Percentiles rank a stretch among this genome's conserved stretches.
Evolutionary conservation across 2,329 filamentous ascomycete species (phyloP).

Genomic region (Trichocomaceae sp.): DNA sequence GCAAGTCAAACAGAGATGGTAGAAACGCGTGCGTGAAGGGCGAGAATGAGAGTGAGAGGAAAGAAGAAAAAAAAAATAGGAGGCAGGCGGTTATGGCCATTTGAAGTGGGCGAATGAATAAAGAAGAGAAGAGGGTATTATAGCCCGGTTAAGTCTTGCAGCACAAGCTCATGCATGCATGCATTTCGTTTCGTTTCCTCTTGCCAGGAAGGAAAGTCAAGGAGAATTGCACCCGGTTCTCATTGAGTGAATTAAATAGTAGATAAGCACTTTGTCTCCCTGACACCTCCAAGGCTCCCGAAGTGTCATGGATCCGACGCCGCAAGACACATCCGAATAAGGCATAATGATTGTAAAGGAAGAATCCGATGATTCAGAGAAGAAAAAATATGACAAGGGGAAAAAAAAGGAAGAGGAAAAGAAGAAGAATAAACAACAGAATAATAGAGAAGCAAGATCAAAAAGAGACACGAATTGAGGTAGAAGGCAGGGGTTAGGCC

Average conservation of each 20-base stretch:
- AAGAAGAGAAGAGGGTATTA: not conserved
- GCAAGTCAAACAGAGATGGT: not conserved
- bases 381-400: not conserved
- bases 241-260: not conserved
- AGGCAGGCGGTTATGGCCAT: not conserved
- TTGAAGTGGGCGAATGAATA: not conserved
- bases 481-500: constrained; percentile 27
- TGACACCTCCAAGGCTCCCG: not conserved
- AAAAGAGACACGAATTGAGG: constrained; percentile 12
- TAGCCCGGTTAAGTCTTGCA: not conserved
- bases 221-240: not conserved
- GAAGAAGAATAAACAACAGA: not conserved
- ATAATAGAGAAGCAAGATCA: constrained; percentile 11
- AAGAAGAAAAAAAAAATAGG: not conserved
- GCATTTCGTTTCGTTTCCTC: not conserved
- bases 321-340: not conserved
- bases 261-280: not conserved
- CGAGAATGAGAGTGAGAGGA: not conserved
- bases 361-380: not conserved
- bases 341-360: not conserved
- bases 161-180: not conserved
- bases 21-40: not conserved
- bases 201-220: not conserved
- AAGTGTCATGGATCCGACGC: not conserved
- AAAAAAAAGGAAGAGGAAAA: constrained; percentile 9